Evolutionary conservation across 2,329 filamentous ascomycete species (phyloP), one percentile per base, ranked within the genome.

Genomic region (Knoxdaviesia capensis): DNA sequence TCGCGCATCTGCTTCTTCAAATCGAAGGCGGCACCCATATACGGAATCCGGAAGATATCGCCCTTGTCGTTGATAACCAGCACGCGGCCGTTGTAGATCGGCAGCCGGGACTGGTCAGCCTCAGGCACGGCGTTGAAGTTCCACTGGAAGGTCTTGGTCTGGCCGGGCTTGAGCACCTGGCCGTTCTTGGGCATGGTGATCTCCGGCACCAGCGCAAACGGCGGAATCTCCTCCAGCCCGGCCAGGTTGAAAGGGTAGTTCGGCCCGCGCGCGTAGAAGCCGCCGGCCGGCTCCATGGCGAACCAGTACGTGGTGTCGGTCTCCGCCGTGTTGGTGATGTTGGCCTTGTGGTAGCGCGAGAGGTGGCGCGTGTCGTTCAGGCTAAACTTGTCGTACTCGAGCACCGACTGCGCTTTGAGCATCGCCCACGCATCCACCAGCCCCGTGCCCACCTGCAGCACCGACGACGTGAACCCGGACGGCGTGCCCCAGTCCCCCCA

Each of bases 321-420:
- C 20, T 52, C 51, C 30, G 55, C 65, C 9, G 53, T 55, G 48
- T 72, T 71, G 28, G 57, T 63, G 42, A 72, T 59, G 35, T 53
- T 48, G 28, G 60, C 51, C 0, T 40, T 47, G 51, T 60, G 62
- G 5, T 45, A 45, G 1, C 52, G 45, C 9, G 47, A 46, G 44
- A 70, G 65, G 41, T 63, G 48, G 35, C 59, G 55, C 1, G 64
- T 68, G 43, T 72, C 68, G 41, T 63, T 65, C 42, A 71, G 59
- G 9, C 61, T 57, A 38, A 71, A 62, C 7, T 62, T 60, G 34
- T 61, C 56, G 6, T 59, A 63, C n/a, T 54, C 54, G 29, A 66
- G 50, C 31, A 53, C 45, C 1, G 59, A 60, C 4, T 53, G 56
- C 36, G 62, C 58, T 29, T 59, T 54, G 8, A 68, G 52, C 4